Conservation (phyloP, 1,139 yeast species). For the Suhomyces taliae region DNA sequence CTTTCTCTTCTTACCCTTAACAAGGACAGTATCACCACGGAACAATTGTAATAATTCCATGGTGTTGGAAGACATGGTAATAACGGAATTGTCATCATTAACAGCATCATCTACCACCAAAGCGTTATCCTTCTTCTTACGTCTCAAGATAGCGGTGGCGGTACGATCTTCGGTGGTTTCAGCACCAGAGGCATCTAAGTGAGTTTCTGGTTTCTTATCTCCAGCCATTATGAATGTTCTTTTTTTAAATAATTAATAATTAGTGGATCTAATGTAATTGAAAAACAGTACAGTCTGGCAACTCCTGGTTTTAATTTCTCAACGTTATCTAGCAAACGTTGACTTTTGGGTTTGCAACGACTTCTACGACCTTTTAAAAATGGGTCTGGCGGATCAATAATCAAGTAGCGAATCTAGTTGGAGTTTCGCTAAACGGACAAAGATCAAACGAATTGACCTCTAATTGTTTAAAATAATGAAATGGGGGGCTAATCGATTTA, state of each 20-base stretch:
- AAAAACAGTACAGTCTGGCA: slow-evolving; percentile 3
- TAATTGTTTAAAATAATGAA: background rate
- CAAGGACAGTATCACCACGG: slow-evolving; percentile 96
- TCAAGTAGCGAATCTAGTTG: background rate
- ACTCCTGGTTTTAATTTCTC: slow-evolving; percentile 4
- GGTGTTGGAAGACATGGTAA: slow-evolving; percentile 91
- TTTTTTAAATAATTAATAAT: no score
- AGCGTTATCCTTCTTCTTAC: slow-evolving; percentile 96
- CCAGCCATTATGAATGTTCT: slow-evolving; percentile 24
- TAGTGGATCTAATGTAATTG: background rate
- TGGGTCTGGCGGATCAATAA: background rate
- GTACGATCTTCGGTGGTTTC: slow-evolving; percentile 70
- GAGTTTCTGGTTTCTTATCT: slow-evolving; percentile 35
- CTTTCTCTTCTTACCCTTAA: slow-evolving; percentile 96
- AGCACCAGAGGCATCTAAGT: slow-evolving; percentile 48
- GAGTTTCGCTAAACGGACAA: background rate
- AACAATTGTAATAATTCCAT: slow-evolving; percentile 94
- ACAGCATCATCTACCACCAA: slow-evolving; percentile 95
- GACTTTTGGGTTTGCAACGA: slow-evolving; percentile 11
- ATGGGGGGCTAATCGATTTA: background rate
- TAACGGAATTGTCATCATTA: slow-evolving; percentile 95
- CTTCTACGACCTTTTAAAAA: background rate
- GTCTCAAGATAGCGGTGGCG: slow-evolving; percentile 95
- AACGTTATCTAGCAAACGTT: slow-evolving; percentile 10
- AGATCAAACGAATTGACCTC: background rate